Evolutionary conservation across 2,329 filamentous ascomycete species (phyloP), one percentile per base, ranked within the genome.

Genomic region (Penicillium sp.): DNA sequence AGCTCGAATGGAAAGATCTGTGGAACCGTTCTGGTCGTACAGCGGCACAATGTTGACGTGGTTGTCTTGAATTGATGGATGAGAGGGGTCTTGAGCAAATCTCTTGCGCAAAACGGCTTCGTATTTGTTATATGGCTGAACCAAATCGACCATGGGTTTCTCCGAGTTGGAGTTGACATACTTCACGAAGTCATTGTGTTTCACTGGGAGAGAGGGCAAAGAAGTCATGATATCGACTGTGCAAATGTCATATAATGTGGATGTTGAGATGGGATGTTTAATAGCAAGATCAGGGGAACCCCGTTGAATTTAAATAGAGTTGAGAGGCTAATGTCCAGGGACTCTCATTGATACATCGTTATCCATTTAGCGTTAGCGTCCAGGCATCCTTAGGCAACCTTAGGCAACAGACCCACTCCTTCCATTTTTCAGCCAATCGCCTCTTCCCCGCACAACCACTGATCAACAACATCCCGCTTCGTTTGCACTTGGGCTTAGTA

Each of bases 31-130:
- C 9, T 42, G 22, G 37, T 62, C 61, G 45, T 72, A 77, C 8
- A 77, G 50, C 1, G 74, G 71, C 2, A 75, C 68, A 13, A 71
- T 53, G 42, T 74, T 74, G 50, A 73, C 56, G 38, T 69, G 59
- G 18, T 69, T 68, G 43, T 71, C 65, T 22, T 63, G 55, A 3
- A 70, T 51, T 20, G 65, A 63, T 13, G 66, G 53, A 48, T 75
- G 64, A 22, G 66, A 61, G n/a, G 67, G 70, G n/a, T 74, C 64
- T 54, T 76, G 74, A 6, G 74, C 75, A 57, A 71, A 77, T 8
- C 70, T 61, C 53, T 72, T 74, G 26, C 75, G 70, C 4, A 73
- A 53, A 24, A 65, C 68, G 2, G 63, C 66, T 53, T 77, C 74
- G 39, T 68, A 75, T 3, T 63, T 64, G 48, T 73, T 74, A 64